Evolutionary conservation across 345 rosid species (phyloP).

Genomic region (Eucalyptus cloeziana): DNA sequence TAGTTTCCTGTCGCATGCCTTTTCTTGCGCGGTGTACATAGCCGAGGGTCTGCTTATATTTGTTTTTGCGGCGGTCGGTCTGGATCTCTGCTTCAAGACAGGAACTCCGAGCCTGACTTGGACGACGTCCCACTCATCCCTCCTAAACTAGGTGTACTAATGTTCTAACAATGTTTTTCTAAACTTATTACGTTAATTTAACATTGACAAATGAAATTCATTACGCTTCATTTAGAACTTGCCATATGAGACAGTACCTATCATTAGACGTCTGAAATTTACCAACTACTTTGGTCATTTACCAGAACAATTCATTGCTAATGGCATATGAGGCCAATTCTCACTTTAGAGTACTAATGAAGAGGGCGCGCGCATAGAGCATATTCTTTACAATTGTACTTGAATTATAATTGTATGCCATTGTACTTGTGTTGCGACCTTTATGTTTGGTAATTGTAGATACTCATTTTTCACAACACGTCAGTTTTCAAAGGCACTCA

Average conservation of each 20-base stretch:
- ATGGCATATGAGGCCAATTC: neutral
- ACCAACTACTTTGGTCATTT: neutral
- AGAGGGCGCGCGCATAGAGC: accelerated
- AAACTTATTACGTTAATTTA: too few species aligned
- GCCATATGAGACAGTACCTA: accelerated
- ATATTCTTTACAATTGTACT: accelerated
- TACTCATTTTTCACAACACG: accelerated
- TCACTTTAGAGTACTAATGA: neutral
- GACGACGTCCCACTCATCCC: too few species aligned
- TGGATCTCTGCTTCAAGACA: too few species aligned
- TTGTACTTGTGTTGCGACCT: accelerated
- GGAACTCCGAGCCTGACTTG: too few species aligned
- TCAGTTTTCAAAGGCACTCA: accelerated
- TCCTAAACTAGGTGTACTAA: too few species aligned
- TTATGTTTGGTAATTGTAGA: neutral
- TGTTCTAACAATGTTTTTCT: too few species aligned
- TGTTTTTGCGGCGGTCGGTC: too few species aligned
- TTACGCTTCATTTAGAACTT: too few species aligned
- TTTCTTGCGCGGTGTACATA: too few species aligned
- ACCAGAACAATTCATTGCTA: neutral
- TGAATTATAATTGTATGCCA: neutral
- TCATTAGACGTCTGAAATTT: accelerated
- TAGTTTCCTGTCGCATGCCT: too few species aligned
- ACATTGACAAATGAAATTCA: too few species aligned
- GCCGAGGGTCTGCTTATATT: too few species aligned